Evolutionary conservation across 192 early-diverging fungal genomes (phyloP), one percentile per base, ranked within the genome.

Genomic region (Fimicolochytrium jonesii): DNA sequence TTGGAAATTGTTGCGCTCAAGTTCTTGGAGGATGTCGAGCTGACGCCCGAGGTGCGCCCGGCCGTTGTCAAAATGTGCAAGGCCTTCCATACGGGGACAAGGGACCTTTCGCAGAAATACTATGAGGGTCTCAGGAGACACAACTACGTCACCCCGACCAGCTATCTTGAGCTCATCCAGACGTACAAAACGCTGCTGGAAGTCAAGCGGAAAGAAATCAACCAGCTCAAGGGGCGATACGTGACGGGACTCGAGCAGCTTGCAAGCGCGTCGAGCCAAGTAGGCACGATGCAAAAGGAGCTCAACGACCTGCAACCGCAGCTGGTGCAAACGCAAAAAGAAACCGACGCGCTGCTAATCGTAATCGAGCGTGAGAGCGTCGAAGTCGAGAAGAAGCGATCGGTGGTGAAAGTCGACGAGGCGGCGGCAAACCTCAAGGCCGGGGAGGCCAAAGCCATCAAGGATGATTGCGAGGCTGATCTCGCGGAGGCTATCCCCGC

Each of bases 381-480:
- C 37, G 77, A 79, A 37, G 81, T 82, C 13, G 81, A 83, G 50
- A 79, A 77, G 63, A 82, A 82, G 46, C 49, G 81, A 53, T 77
- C 69, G 1, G 35, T 83, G 1, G 81, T 83, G 11, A 82, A 77
- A 31, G 70, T 77, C 46, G 81, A 83, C 56, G 81, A 83, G 52
- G 81, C 70, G 9, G 70, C 78, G 0, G 81, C 80, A 0, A 83
- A 82, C 66, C 77, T 75, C 41, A 83, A 83, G 49, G 81, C 81
- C 0, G 58, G 66, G 2, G 79, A 83, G 57, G 80, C 81, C 9
- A 81, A 83, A 48, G 78, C 80, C 7, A 83, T 83, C 49, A 82
- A 81, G 39, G 81, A 83, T 56, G 80, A 83, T 41, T 81, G 79
- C 56, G 79, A 83, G 49, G 80, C 74, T n/a, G 80, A 83, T 60